Base-by-base conservation (phyloP, 2,329 filamentous ascomycete species). In the Sclerotinia sclerotiorum region DNA sequence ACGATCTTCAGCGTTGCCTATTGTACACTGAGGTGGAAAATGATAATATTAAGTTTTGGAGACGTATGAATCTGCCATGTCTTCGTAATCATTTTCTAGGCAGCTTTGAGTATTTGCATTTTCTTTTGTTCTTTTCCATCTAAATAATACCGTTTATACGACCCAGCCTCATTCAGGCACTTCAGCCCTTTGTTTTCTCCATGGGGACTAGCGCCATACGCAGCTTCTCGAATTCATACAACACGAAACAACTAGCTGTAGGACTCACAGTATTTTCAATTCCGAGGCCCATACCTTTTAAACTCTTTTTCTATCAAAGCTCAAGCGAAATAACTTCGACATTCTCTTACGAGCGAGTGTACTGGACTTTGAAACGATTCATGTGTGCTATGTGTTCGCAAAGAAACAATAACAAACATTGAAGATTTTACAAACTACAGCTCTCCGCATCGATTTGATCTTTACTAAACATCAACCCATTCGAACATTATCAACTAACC, bases 331-430 rank as follows among this genome's bases (percentile, higher is more conserved):
- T 60, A 60, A 66, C 42, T 61, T 44, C 24, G 54, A 3, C 29
- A 49, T 42, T 21, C 27, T 66, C 54, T 46, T 51, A 51, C 42
- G 19, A 39, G 27, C 13, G n/a, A 39, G 27, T 21, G 32, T 51
- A 29, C n/a, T 52, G 24, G 10, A 49, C 21, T 60, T 61, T n/a
- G 64, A 52, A 67, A 67, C 64, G n/a, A 61, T 67, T 61, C 60
- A 61, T 67, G 54, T 61, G 64, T 67, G 61, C 64, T 67, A 61
- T 67, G 44, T 61, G 64, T 67, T 67, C 64, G 55, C 54, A 67
- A 67, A 67, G 44, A 67, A 61, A 49, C 24, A 29, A 46, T 6
- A 27, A 49, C 54, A 60, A 39, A 49, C 44, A 39, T 61, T 61
- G 54, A 67, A 60, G 46, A 61, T 29, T n/a, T 39, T 32, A 49